Conservation (phyloP, 768 basidiomycete genomes). For the Auricularia heimuer region DNA sequence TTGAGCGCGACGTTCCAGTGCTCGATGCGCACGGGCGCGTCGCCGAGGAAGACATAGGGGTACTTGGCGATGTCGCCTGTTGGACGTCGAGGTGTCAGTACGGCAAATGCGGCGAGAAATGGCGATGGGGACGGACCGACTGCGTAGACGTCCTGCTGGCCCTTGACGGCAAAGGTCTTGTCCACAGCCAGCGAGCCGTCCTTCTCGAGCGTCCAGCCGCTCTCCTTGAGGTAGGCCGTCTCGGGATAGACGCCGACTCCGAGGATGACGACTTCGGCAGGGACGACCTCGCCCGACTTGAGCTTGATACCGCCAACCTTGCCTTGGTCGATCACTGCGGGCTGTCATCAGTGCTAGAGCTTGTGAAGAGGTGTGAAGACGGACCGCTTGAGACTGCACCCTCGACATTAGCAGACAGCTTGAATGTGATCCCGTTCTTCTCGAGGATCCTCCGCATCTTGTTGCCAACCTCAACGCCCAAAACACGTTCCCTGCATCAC, state of each 20-base stretch:
- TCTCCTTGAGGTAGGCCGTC: conserved; percentile 67
- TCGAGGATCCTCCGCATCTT: not conserved
- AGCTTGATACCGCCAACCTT: conserved; percentile 58
- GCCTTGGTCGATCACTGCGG: conserved; percentile 5
- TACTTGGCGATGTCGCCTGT: conserved; percentile 75
- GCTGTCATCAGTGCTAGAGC: not conserved
- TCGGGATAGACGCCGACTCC: conserved; percentile 82
- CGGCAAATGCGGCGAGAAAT: not conserved
- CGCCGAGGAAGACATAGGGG: conserved; percentile 47
- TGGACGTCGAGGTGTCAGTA: not conserved
- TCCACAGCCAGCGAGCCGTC: conserved; percentile 75
- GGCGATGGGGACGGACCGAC: conserved; percentile 36
- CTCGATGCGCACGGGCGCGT: conserved; percentile 51
- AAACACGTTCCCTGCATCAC: conserved; percentile 38
- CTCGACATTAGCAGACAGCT: not conserved
- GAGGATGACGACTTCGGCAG: conserved; percentile 73
- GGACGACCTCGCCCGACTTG: conserved; percentile 48
- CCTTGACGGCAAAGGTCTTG: conserved; percentile 53
- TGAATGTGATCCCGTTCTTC: not conserved
- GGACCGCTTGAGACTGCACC: not conserved
- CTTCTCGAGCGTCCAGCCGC: conserved; percentile 50
- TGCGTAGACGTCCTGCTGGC: conserved; percentile 49
- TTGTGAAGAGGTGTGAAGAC: not conserved
- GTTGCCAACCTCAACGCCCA: conserved; percentile 72
- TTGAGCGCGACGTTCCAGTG: conserved; percentile 94